Evolutionary conservation across 164 flowering plant genomes (phyloP).

Genomic region (Echeveria elegans): DNA sequence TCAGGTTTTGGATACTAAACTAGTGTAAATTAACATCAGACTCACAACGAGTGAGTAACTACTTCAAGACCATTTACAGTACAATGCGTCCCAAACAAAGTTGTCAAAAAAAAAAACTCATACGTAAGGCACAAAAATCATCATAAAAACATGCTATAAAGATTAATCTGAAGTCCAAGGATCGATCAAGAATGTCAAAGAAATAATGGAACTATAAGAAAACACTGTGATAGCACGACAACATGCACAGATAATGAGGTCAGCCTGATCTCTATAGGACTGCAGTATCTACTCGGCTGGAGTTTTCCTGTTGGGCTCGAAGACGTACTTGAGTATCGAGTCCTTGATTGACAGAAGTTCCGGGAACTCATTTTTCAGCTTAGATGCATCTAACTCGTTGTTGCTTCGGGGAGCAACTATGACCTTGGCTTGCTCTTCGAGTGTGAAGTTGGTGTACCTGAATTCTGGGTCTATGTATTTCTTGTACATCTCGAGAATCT

Average conservation of each 20-base stretch:
- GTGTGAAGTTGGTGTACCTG: neutral
- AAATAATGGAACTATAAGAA: neutral
- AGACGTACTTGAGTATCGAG: neutral
- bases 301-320: conserved; percentile 4
- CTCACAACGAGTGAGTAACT: too few relatives aligned
- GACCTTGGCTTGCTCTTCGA: conserved; percentile 4
- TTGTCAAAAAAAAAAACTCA: neutral
- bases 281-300: neutral
- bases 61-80: too few relatives aligned
- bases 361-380: conserved; percentile 2
- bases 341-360: conserved; percentile 2
- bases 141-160: neutral
- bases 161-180: neutral
- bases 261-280: neutral
- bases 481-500: conserved; percentile 2
- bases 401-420: neutral
- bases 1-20: too few relatives aligned
- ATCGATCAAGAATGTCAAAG: neutral
- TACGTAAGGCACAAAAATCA: neutral
- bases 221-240: neutral
- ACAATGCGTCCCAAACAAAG: neutral
- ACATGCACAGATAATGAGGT: neutral
- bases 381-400: conserved; percentile 1
- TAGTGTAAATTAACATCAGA: too few relatives aligned
- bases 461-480: neutral